Percentiles rank a stretch among this genome's conserved stretches.
phyloP scores from a whole-genome alignment of 2,329 filamentous ascomycete genomes.

The Fusarium nematophilum region DNA sequence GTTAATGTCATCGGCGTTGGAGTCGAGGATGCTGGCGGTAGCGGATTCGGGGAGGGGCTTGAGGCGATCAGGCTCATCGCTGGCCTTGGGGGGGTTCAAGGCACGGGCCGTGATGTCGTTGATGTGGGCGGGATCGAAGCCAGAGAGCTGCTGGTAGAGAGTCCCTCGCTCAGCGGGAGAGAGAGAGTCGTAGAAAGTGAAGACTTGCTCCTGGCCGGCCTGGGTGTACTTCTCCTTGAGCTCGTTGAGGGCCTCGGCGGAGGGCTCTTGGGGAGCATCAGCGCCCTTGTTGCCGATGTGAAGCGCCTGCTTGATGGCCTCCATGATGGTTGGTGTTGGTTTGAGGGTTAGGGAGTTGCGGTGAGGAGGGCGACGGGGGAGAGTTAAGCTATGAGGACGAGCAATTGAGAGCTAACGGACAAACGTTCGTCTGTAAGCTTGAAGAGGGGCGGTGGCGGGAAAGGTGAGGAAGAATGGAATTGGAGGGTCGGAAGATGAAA shows the following conservation, averaged over 20 bases:
- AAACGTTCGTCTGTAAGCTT: conserved; percentile 6
- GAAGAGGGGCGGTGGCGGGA: conserved; percentile 8
- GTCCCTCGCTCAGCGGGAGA: conserved; percentile 76
- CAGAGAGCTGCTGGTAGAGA: conserved; percentile 83
- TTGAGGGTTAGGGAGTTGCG: conserved; percentile 26
- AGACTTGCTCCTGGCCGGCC: conserved; percentile 82
- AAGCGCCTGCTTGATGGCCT: conserved; percentile 57
- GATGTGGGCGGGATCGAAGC: conserved; percentile 87
- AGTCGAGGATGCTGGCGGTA: conserved; percentile 92
- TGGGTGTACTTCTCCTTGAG: conserved; percentile 80
- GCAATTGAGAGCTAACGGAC: conserved; percentile 13
- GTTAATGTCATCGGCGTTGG: conserved; percentile 79
- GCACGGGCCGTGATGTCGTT: conserved; percentile 87
- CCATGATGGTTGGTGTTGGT: conserved; percentile 50
- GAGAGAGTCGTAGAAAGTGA: conserved; percentile 86
- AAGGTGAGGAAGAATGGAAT: conserved; percentile 16
- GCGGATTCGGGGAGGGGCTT: conserved; percentile 90
- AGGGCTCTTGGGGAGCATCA: conserved; percentile 61
- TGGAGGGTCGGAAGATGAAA: conserved; percentile 22
- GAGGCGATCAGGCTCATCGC: conserved; percentile 68
- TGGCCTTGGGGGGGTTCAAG: conserved; percentile 78
- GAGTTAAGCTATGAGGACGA: background rate
- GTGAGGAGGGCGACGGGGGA: conserved; percentile 17
- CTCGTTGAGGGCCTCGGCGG: conserved; percentile 72
- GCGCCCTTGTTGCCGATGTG: conserved; percentile 49